A percentile compares a stretch with the other conserved stretches of the same genome.
Evolutionary conservation across 2,329 filamentous ascomycete genomes (phyloP).

Genomic region (Pezicula radicicola): DNA sequence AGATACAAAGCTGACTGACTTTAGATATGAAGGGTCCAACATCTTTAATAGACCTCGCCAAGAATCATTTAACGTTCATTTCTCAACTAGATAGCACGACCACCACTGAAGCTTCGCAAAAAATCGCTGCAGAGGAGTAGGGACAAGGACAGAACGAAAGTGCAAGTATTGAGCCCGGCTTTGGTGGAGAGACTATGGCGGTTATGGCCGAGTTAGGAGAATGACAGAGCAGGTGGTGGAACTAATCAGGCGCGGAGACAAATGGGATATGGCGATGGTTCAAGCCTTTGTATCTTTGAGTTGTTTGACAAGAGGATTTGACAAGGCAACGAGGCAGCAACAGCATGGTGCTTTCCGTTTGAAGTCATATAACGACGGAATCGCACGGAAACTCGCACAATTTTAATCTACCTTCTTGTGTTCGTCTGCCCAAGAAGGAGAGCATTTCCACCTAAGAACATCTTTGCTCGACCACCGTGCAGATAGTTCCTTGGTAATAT

Average conservation of each 20-base stretch:
- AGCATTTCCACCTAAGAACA: too few relatives aligned
- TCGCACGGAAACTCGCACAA: too few relatives aligned
- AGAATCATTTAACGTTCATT: too few relatives aligned
- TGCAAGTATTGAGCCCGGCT: slow-evolving; percentile 52
- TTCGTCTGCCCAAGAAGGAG: too few relatives aligned
- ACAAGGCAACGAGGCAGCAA: not conserved
- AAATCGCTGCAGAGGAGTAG: slow-evolving; percentile 28
- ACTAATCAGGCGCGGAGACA: slow-evolving; percentile 40
- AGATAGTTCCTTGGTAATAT: too few relatives aligned
- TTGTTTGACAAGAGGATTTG: not conserved
- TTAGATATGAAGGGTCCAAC: slow-evolving; percentile 55
- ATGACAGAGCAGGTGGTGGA: slow-evolving; percentile 29
- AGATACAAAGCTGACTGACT: not conserved
- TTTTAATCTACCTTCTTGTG: too few relatives aligned
- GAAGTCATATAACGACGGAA: too few relatives aligned
- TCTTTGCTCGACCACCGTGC: too few relatives aligned
- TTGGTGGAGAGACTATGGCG: slow-evolving; percentile 49
- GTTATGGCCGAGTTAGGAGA: slow-evolving; percentile 30
- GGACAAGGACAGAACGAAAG: slow-evolving; percentile 40
- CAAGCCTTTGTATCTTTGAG: slow-evolving; percentile 41
- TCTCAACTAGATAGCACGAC: not conserved
- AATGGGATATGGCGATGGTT: slow-evolving; percentile 52
- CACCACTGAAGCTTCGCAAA: slow-evolving; percentile 5
- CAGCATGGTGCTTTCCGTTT: too few relatives aligned
- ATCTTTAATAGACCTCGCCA: slow-evolving; percentile 45